A percentile compares a stretch with the other conserved stretches of the same genome.
Evolutionary conservation across 169 alveolate species (phyloP).

Genomic region (Amoebophrya sp.): DNA sequence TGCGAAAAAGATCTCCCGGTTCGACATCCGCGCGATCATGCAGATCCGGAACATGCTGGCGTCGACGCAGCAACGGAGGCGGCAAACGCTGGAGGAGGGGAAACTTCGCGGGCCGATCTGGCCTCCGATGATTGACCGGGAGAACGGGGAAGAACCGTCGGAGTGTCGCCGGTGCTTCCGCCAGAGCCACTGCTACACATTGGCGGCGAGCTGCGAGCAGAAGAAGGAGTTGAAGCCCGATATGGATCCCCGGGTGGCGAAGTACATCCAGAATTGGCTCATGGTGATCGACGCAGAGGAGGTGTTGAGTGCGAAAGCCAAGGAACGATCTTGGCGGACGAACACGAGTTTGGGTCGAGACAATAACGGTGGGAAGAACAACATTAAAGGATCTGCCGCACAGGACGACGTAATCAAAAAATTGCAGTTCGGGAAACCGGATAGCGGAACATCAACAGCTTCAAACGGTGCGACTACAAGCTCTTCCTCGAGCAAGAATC

Average conservation of each 20-base stretch:
- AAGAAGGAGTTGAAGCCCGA: not conserved
- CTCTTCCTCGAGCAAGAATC: not conserved
- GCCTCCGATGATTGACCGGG: not conserved
- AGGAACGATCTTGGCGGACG: not conserved
- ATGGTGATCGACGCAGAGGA: not conserved
- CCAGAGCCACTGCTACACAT: not conserved
- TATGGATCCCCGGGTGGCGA: not conserved
- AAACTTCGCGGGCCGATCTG: not conserved
- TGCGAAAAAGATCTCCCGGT: not conserved
- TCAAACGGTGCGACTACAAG: no score
- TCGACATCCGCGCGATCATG: not conserved
- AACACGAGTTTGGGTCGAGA: not conserved
- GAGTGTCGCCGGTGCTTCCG: not conserved
- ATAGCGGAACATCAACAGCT: no score
- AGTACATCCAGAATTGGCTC: not conserved
- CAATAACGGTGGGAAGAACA: not conserved
- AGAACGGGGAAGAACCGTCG: not conserved
- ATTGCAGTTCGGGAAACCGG: no score
- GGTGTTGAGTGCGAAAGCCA: not conserved
- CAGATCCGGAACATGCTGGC: not conserved
- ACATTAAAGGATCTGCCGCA: not conserved
- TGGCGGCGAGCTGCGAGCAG: not conserved
- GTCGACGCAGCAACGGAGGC: not conserved
- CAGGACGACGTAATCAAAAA: not conserved
- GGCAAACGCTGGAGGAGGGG: slow-evolving; percentile 6